phyloP scores from a whole-genome alignment of 495 filamentous ascomycete genomes.

The Poronia punctata region DNA sequence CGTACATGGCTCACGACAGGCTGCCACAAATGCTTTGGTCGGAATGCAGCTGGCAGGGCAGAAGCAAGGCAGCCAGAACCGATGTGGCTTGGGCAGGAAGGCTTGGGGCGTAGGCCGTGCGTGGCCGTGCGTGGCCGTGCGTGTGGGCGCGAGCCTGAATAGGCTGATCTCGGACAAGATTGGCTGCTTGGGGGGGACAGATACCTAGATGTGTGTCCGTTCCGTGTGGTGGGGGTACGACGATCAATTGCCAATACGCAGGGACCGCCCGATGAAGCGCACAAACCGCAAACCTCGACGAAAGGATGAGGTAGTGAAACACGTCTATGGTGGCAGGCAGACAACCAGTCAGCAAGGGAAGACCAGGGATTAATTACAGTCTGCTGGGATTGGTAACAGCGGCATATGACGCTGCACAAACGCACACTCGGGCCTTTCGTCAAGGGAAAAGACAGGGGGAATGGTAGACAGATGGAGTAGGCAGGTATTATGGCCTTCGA shows the following conservation, averaged over 20 bases:
- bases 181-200: constrained; percentile 11
- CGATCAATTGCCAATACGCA: constrained; percentile 24
- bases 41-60: constrained; percentile 29
- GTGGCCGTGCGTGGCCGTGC: constrained; percentile 20
- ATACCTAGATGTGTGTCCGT: constrained; percentile 1
- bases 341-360: constrained; percentile 9
- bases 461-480: neutral
- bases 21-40: constrained; percentile 23
- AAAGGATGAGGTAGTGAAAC: neutral
- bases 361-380: constrained; percentile 3
- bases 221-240: constrained; percentile 26
- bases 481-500: too few relatives aligned
- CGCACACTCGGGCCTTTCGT: neutral
- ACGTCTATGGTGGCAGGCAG: neutral
- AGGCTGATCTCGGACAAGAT: constrained; percentile 28
- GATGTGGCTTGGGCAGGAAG: constrained; percentile 27
- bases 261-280: constrained; percentile 5
- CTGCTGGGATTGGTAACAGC: constrained; percentile 1
- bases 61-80: too few relatives aligned
- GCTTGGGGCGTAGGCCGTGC: constrained; percentile 17
- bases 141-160: constrained; percentile 15
- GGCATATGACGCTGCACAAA: constrained; percentile 3
- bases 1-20: constrained; percentile 43
- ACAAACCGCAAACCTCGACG: constrained; percentile 7
- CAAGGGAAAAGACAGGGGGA: neutral